phyloP scores from a whole-genome alignment of 2,329 filamentous ascomycete genomes.

The Botrytis elliptica region DNA sequence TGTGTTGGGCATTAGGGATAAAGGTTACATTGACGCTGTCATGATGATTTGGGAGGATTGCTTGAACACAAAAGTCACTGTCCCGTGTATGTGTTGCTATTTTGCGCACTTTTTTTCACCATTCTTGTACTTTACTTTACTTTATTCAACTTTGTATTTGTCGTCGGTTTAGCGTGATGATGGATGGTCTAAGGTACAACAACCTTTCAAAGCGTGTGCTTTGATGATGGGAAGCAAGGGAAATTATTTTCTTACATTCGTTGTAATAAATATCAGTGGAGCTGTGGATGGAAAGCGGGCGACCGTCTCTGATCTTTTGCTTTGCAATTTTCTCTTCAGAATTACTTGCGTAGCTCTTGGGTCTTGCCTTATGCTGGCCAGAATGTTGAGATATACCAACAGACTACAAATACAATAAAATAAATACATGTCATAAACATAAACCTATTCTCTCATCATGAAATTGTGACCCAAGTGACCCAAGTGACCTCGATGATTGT shows the following conservation, averaged over 20 bases:
- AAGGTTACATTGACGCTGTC: constrained; percentile 34
- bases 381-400: constrained; percentile 24
- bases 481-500: not conserved
- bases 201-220: constrained; percentile 26
- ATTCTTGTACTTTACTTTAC: constrained; percentile 39
- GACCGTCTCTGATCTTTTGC: constrained; percentile 32
- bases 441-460: constrained; percentile 21
- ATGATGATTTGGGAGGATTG: constrained; percentile 35
- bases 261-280: constrained; percentile 36
- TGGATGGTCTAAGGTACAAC: constrained; percentile 27
- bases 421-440: constrained; percentile 13
- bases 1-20: constrained; percentile 32
- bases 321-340: constrained; percentile 26
- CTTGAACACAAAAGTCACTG: constrained; percentile 35
- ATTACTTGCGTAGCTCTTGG: constrained; percentile 22
- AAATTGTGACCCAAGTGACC: not conserved
- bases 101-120: constrained; percentile 29
- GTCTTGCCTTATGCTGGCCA: constrained; percentile 33
- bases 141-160: constrained; percentile 31
- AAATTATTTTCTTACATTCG: constrained; percentile 36
- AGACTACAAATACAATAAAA: constrained; percentile 20
- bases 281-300: constrained; percentile 34
- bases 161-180: constrained; percentile 41
- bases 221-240: constrained; percentile 22
- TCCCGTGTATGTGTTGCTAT: constrained; percentile 29